Percentiles rank a stretch among this genome's conserved stretches.
Conservation (phyloP, 1,284 basidiomycete species). For the Sporisorium graminicola region DNA sequence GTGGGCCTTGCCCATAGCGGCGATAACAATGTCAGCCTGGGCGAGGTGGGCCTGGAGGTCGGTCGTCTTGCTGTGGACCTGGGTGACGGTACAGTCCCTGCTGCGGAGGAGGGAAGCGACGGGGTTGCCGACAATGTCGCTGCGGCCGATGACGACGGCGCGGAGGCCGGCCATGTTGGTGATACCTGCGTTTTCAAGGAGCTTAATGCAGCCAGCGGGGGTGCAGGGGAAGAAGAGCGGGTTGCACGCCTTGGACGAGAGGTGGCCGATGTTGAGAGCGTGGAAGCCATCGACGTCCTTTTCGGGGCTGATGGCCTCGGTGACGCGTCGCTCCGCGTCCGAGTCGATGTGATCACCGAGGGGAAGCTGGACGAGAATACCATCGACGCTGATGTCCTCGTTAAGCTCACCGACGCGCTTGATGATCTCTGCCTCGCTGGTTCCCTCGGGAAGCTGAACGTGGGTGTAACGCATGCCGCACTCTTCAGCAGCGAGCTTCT, state of each 20-base stretch:
- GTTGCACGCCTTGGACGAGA: constrained; percentile 88
- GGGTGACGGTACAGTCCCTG: constrained; percentile 94
- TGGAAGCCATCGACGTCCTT: constrained; percentile 99
- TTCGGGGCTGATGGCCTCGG: constrained; percentile 90
- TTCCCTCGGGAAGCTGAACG: constrained; percentile 77
- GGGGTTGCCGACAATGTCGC: constrained; percentile 97
- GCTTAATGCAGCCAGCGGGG: constrained; percentile 89
- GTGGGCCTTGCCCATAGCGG: constrained; percentile 91
- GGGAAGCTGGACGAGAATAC: constrained; percentile 97
- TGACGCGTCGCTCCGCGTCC: constrained; percentile 89
- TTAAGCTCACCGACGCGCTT: constrained; percentile 85
- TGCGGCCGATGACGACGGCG: constrained; percentile 93
- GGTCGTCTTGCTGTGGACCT: constrained; percentile 92
- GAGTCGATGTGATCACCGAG: constrained; percentile 85
- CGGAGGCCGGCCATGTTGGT: constrained; percentile 73
- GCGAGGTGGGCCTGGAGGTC: constrained; percentile 80
- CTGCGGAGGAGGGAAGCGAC: constrained; percentile 90
- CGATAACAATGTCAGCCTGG: constrained; percentile 89
- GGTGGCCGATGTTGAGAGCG: constrained; percentile 97
- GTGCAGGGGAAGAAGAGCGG: constrained; percentile 97
- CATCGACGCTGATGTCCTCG: constrained; percentile 83
- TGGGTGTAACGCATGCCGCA: constrained; percentile 91
- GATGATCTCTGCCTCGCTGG: constrained; percentile 82
- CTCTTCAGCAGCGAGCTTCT: constrained; percentile 93
- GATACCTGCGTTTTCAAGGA: constrained; percentile 87